Percentiles rank a stretch among this genome's conserved stretches.
Conservation (phyloP, 2,329 filamentous ascomycete genomes). For the Penicillium digitatum region DNA sequence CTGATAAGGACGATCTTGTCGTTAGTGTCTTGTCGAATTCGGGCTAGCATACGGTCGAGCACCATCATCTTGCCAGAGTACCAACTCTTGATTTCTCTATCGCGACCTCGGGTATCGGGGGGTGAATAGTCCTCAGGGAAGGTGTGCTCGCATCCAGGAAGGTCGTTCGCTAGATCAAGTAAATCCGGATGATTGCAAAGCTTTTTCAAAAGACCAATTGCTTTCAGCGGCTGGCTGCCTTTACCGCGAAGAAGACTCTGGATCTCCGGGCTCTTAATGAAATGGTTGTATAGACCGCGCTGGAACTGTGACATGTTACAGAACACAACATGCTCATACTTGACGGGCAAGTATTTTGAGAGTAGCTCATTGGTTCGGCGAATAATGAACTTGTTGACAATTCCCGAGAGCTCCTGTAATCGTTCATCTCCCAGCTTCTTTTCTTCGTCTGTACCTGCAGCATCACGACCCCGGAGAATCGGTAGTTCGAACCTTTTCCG, state of each 20-base stretch:
- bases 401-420: slow-evolving; percentile 69
- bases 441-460: slow-evolving; percentile 78
- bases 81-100: slow-evolving; percentile 89
- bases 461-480: slow-evolving; percentile 86
- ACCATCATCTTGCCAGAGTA: slow-evolving; percentile 99
- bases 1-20: slow-evolving; percentile 99
- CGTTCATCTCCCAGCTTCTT: slow-evolving; percentile 78
- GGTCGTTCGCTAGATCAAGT: slow-evolving; percentile 73
- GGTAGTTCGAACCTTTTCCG: slow-evolving; percentile 91
- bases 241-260: slow-evolving; percentile 87
- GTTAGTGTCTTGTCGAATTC: slow-evolving; percentile 92
- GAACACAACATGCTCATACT: slow-evolving; percentile 99
- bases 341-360: slow-evolving; percentile 94
- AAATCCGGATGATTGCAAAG: slow-evolving; percentile 97
- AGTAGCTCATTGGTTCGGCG: slow-evolving; percentile 95
- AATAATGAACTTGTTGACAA: slow-evolving; percentile 99
- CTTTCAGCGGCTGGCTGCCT: slow-evolving; percentile 91
- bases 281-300: slow-evolving; percentile 90
- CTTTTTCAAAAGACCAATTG: slow-evolving; percentile 95
- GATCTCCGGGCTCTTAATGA: slow-evolving; percentile 92
- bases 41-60: slow-evolving; percentile 93
- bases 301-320: slow-evolving; percentile 94
- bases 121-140: slow-evolving; percentile 85
- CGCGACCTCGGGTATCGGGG: slow-evolving; percentile 80
- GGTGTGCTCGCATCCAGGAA: slow-evolving; percentile 78